Base-by-base conservation (phyloP, 1,284 basidiomycete species). In the Moesziomyces antarcticus region DNA sequence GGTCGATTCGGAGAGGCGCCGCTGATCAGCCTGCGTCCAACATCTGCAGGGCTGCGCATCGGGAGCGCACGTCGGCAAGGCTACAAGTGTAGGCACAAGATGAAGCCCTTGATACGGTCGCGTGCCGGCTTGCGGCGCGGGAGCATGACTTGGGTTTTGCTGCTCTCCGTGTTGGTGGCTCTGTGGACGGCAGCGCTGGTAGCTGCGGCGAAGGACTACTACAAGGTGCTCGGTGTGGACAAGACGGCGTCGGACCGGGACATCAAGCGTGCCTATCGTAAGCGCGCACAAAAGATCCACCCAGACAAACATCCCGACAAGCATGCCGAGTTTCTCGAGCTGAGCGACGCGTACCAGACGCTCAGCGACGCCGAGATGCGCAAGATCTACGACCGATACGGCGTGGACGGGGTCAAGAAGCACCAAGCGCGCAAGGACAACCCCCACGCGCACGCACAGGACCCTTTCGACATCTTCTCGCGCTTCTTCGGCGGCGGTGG, bases 321-420 rank as follows among this genome's bases (percentile, higher is more conserved):
- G 66, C 74, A 78, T 27, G 67, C 72, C 35, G 80, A 82, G 64
- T 83, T 83, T 18, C 75, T 84, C 84, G 87, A 85, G 90, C 66
- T 84, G 25, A 78, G 77, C 40, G 82, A 84, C 41, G 82, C 82
- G 11, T 84, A 84, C 48, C 81, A 84, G 59, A 67, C 73, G 10
- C 70, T 84, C 13, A 74, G 72, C 35, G 82, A 84, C 37, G 54
- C 74, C 0, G 78, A 83, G 52, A 62, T 72, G 22, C 71, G 82
- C 53, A 72, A 72, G 54, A 75, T 83, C 41, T 84, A 84, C 71
- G 81, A 84, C 56, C 56, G 73, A 3, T 71, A 78, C 41, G 82
- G 82, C 1, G 78, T 75, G 3, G 82, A 83, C 5, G 81, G 80
- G 0, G 80, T 82, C n/a, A 78, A 82, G 66, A 70, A 79, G 64